A percentile compares a stretch with the other conserved stretches of the same genome.
These are phyloP conservation scores for Erysimum cheiranthoides DNA, from an alignment of 345 rosid species.

Conservation along the genomic window DNA sequence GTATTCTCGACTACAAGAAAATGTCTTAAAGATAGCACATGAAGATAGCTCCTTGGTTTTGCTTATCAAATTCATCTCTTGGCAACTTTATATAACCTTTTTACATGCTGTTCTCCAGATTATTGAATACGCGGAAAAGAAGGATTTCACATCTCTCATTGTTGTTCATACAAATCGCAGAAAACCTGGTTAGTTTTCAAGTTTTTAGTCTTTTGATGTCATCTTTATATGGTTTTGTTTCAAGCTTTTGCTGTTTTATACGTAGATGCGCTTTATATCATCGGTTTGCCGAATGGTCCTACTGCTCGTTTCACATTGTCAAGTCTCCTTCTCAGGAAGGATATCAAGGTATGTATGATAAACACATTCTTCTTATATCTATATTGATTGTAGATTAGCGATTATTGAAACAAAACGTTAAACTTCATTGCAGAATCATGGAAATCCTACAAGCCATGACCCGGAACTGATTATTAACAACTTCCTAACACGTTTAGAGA, in stretches of 20 bases:
- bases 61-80: not conserved
- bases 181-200: conserved; percentile 79
- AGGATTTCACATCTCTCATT: conserved; percentile 79
- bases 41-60: not conserved
- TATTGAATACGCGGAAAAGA: conserved; percentile 79
- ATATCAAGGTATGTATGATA: conserved; percentile 65
- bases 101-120: conserved; percentile 53
- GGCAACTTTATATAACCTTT: not conserved
- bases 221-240: not conserved
- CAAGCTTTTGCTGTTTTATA: conserved; percentile 7
- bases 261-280: conserved; percentile 80
- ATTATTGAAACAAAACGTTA: not conserved
- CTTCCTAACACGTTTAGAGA: conserved; percentile 91
- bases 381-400: conserved; percentile 8
- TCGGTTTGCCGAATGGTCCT: conserved; percentile 91
- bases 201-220: not conserved
- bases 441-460: conserved; percentile 88
- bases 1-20: too few species aligned
- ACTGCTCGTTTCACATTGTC: conserved; percentile 96
- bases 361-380: conserved; percentile 2
- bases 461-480: conserved; percentile 88
- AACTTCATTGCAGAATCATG: conserved; percentile 65
- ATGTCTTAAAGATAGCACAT: too few species aligned
- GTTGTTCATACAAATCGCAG: conserved; percentile 90
- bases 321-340: conserved; percentile 79